Evolutionary conservation across 495 filamentous ascomycete genomes (phyloP).

Genomic region (Talaromyces liani): DNA sequence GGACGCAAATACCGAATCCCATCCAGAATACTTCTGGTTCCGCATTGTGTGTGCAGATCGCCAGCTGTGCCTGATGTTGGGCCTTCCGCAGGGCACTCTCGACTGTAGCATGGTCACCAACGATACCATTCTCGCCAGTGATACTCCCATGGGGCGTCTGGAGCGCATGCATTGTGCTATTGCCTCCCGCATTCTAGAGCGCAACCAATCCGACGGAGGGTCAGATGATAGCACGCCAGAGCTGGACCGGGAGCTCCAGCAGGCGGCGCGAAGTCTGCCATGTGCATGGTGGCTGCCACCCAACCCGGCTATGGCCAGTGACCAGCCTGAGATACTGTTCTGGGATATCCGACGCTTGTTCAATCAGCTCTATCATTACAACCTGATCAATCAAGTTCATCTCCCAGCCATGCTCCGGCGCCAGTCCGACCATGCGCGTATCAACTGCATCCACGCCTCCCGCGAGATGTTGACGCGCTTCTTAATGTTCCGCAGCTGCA

Average conservation of each 20-base stretch:
- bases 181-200: slow-evolving; percentile 34
- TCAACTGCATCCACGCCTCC: slow-evolving; percentile 32
- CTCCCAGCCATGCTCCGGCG: slow-evolving; percentile 17
- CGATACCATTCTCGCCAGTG: not conserved
- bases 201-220: slow-evolving; percentile 23
- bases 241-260: slow-evolving; percentile 36
- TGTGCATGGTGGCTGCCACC: slow-evolving; percentile 28
- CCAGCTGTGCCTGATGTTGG: slow-evolving; percentile 38
- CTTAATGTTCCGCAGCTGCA: slow-evolving; percentile 12
- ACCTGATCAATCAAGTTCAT: slow-evolving; percentile 21
- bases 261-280: slow-evolving; percentile 22
- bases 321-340: slow-evolving; percentile 5
- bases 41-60: slow-evolving; percentile 30
- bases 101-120: slow-evolving; percentile 25
- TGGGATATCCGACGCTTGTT: slow-evolving; percentile 12
- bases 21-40: slow-evolving; percentile 21
- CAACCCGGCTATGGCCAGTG: slow-evolving; percentile 8
- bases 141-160: slow-evolving; percentile 15
- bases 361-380: slow-evolving; percentile 32
- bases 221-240: slow-evolving; percentile 19
- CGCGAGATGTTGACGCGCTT: slow-evolving; percentile 21
- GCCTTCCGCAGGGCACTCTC: slow-evolving; percentile 32
- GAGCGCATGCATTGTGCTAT: slow-evolving; percentile 16
- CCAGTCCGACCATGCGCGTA: slow-evolving; percentile 18
- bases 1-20: slow-evolving; percentile 11